Base-by-base conservation (phyloP, 345 rosid genomes). In the Populus alba region DNA sequence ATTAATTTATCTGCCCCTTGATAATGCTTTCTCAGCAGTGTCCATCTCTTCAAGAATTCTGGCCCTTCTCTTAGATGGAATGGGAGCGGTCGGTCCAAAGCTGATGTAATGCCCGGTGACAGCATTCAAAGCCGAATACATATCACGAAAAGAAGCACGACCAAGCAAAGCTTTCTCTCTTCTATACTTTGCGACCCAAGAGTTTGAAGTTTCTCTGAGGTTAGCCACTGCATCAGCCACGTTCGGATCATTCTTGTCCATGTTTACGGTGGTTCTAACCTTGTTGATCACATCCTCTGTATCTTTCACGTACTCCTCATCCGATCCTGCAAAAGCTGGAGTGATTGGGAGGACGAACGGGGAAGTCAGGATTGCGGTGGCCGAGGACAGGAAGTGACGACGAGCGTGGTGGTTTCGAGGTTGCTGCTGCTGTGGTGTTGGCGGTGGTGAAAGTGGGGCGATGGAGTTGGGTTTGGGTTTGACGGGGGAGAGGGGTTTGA, bases 131-230 rank as follows among this genome's bases (percentile, higher is more conserved):
- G 99, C 98, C 18, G 97, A 93, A 82, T 95, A 95, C 0, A 93
- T 92, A 75, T 95, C 99, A 29, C 98, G 72, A 53, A 89, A 95
- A 1, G 98, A 95, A 53, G 91, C 47, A 75, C 91, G 89, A 13
- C 97, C 98, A 3, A 95, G 85, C 43, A 95, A 83, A 10, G 96
- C 86, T 73, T 95, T 95, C 94, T 95, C 98, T 79, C 89, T 90
- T 82, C 97, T 76, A 75, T 95, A 95, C 94, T 96, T 96, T 0
- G 99, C 98, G 76, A 94, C 98, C 99, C 99, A 96, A 0, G 85
- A 80, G 72, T 96, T 96, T 15, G 98, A 94, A 8, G 90, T 79
- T 67, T 91, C 94, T 72, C 97, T 90, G 0, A 96, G 84, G 25
- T 85, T 95, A 51, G 98, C 90, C 77, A 92, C 98, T 8, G 97